A percentile compares a stretch with the other conserved stretches of the same genome.
Conservation (phyloP, 2,329 filamentous ascomycete species). For the Aspergillus ruber region DNA sequence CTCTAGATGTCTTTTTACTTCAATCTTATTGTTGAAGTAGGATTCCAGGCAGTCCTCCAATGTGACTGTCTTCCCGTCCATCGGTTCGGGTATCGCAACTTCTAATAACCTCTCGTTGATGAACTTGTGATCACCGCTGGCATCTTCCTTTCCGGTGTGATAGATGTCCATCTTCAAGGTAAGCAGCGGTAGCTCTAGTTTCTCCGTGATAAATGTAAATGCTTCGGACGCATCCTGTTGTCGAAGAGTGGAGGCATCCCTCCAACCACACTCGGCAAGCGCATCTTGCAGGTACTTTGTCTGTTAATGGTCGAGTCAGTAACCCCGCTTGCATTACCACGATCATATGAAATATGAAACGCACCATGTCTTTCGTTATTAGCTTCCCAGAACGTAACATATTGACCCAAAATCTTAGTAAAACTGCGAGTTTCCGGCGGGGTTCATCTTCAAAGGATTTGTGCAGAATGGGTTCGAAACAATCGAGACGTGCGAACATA, state of each 20-base stretch:
- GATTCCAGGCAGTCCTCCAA: constrained; percentile 87
- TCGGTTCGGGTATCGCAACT: constrained; percentile 68
- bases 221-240: constrained; percentile 96
- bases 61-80: constrained; percentile 62
- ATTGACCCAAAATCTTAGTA: constrained; percentile 88
- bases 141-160: constrained; percentile 77
- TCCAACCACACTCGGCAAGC: constrained; percentile 80
- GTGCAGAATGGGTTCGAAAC: constrained; percentile 88
- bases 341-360: constrained; percentile 4
- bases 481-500: constrained; percentile 87
- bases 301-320: constrained; percentile 37
- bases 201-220: constrained; percentile 90
- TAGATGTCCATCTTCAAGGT: constrained; percentile 92
- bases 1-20: constrained; percentile 71
- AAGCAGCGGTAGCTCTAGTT: constrained; percentile 76
- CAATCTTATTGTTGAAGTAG: constrained; percentile 91
- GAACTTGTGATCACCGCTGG: constrained; percentile 86
- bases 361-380: constrained; percentile 76
- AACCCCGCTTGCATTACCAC: constrained; percentile 7
- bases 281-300: constrained; percentile 77
- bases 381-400: constrained; percentile 77
- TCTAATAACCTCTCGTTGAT: constrained; percentile 87
- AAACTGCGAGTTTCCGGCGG: constrained; percentile 65
- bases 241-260: constrained; percentile 65
- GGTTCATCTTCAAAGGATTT: constrained; percentile 67